Base-by-base conservation (phyloP, 2,329 filamentous ascomycete genomes). In the Diaporthe velutina region DNA sequence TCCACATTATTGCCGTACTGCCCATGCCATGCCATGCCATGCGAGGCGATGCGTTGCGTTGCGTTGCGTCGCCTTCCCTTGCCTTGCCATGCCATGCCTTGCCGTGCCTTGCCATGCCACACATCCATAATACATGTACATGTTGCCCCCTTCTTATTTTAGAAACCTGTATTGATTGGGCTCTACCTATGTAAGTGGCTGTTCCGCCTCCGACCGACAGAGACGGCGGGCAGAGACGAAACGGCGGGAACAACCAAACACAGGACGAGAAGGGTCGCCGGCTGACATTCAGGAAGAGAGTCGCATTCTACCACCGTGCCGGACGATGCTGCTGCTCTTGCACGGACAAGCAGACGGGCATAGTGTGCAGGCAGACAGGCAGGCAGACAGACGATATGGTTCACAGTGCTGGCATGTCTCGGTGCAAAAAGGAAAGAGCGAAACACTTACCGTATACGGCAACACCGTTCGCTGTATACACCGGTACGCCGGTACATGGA, bases 371-470 rank as follows among this genome's bases (percentile, higher is more conserved):
- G 12, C 35, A 61, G 58, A 10, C 17, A 30, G 25, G 17, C 38
- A 45, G n/a, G 17, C 58, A 64, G 15, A 22, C 58, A 28, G 35
- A 25, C 8, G 6, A 25, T 25, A 61, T 25, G 25, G 38, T 30
- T 64, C 17, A 33, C 60, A 8, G 17, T 52, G 19, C n/a, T 25
- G 60, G 60, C 40, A 64, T 48, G 64, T 68, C 33, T 54, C n/a
- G 45, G 64, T 22, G n/a, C 45, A 25, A 54, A 68, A 67, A 54
- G 64, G 48, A 54, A 40, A 68, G 48, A 68, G 48, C 64, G 64
- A 68, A 68, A 54, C 64, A 54, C 48, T 68, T 68, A 12, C 64
- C 64, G 64, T 5, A 68, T 68, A 12, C 10, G 48, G 64, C 33
- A 38, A 30, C 13, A 68, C 64, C 15, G 48, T 52, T 12, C 7